Evolutionary conservation across 108 stramenopile species (phyloP), one percentile per base, ranked within the genome.

Genomic region (Conticribra weissflogii): DNA sequence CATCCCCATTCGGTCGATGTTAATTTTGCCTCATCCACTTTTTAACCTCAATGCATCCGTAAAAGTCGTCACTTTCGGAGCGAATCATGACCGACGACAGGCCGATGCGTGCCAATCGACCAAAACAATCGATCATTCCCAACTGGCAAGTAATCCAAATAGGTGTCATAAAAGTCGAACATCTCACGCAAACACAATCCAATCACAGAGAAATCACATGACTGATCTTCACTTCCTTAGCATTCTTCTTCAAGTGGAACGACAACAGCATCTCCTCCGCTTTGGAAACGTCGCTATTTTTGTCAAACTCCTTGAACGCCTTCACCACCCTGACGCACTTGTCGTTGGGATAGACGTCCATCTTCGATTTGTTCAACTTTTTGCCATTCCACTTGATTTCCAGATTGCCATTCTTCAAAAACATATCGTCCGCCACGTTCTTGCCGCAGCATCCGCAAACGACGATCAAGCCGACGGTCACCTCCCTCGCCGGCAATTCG

Each of bases 371-470:
- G 49, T 77, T 63, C 25, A 77, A 54, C 21, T 52, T 49, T 7
- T 57, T 62, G 9, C 62, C 76, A 52, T 77, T 77, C 51, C 69
- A 59, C 22, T 63, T 58, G 49, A 77, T 68, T 16, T 34, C 53
- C 0, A 77, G 12, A 23, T 77, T 57, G 33, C 54, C 31, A 70
- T 77, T 77, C 2, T 64, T 28, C 5, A 77, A 49, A 63, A 79
- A 59, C 78, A 79, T 79, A 2, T 48, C 52, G 54, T 75, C 73
- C 1, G 54, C 69, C 3, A 69, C 68, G 1, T 68, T 79, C 50
- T 83, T 83, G 9, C 72, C 78, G 31, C 78, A 79, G 44, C 78
- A 83, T 12, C 62, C 66, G 22, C 82, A 83, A 7, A 79, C 54
- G 18, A 71, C 52, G n/a, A 83, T 36, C 0, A 79, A 33, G 15